A percentile compares a stretch with the other conserved stretches of the same genome.
These are phyloP conservation scores for Ustilago nuda DNA, from an alignment of 1,284 basidiomycete genomes.

Conservation along the genomic window DNA sequence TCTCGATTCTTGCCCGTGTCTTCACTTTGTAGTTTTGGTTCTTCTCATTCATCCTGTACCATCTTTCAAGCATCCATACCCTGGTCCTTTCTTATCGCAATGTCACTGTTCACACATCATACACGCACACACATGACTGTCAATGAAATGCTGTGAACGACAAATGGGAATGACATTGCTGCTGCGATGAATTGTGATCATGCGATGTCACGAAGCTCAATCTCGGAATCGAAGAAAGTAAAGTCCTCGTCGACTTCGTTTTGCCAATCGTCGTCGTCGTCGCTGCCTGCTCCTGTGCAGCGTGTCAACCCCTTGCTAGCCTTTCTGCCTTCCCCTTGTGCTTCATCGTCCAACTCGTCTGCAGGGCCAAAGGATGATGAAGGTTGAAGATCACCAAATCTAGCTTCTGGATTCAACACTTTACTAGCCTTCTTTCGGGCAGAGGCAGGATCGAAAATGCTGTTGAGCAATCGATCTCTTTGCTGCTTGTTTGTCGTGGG, in stretches of 20 bases:
- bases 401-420: slow-evolving; percentile 24
- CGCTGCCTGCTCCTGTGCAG: not conserved
- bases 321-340: not conserved
- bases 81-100: slow-evolving; percentile 10
- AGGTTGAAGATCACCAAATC: slow-evolving; percentile 25
- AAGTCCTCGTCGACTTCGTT: slow-evolving; percentile 43
- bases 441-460: slow-evolving; percentile 26
- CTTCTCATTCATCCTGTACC: slow-evolving; percentile 16
- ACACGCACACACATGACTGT: not conserved
- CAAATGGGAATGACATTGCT: not conserved
- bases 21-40: slow-evolving; percentile 2
- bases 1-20: not conserved
- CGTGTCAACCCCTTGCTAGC: not conserved
- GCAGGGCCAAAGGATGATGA: not conserved
- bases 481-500: slow-evolving; percentile 1
- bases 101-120: slow-evolving; percentile 17
- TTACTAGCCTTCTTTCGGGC: not conserved
- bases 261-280: slow-evolving; percentile 47
- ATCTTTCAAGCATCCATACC: slow-evolving; percentile 20
- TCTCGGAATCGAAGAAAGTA: slow-evolving; percentile 45
- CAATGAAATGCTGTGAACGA: slow-evolving; percentile 1
- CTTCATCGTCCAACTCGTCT: slow-evolving; percentile 6
- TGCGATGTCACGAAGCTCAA: slow-evolving; percentile 37
- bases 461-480: slow-evolving; percentile 11
- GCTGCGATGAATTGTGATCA: not conserved